These are phyloP conservation scores for Exophiala viscosa DNA, from an alignment of 2,329 filamentous ascomycete genomes.

Conservation along the genomic window DNA sequence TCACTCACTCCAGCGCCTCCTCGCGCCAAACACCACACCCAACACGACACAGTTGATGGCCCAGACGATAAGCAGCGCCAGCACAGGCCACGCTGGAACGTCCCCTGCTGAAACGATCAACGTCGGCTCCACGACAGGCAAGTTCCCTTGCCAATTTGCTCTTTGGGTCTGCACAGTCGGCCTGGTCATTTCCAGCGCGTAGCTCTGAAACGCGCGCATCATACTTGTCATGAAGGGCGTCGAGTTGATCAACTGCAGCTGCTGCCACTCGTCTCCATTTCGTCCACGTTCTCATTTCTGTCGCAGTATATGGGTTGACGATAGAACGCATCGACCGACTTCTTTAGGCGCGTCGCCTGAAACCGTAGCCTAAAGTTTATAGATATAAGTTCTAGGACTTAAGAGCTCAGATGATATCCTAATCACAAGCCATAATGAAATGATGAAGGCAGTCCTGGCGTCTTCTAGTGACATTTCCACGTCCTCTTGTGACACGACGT, in stretches of 20 bases:
- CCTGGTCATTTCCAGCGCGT: slow-evolving; percentile 3
- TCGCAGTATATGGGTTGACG: slow-evolving; percentile 1
- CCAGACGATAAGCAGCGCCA: slow-evolving; percentile 12
- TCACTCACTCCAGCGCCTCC: slow-evolving; percentile 16
- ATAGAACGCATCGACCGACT: slow-evolving; percentile 2
- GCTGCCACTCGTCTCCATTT: background rate
- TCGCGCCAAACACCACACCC: slow-evolving; percentile 12
- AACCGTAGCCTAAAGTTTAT: no score
- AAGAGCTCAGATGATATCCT: no score
- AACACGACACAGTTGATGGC: slow-evolving; percentile 6
- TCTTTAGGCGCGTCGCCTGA: no score
- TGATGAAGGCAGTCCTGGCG: no score
- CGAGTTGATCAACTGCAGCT: slow-evolving; percentile 5
- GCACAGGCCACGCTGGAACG: background rate
- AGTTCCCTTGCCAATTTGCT: background rate
- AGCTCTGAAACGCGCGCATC: background rate
- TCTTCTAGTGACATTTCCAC: no score
- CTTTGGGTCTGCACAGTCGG: background rate
- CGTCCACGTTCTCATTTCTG: background rate
- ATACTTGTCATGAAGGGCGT: background rate
- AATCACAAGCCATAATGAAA: no score
- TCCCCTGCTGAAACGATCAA: background rate
- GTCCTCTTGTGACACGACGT: no score
- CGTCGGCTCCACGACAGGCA: background rate
- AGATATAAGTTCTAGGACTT: no score